These are phyloP conservation scores for Metarhizium humberi DNA, from an alignment of 2,329 filamentous ascomycete genomes.

Conservation along the genomic window DNA sequence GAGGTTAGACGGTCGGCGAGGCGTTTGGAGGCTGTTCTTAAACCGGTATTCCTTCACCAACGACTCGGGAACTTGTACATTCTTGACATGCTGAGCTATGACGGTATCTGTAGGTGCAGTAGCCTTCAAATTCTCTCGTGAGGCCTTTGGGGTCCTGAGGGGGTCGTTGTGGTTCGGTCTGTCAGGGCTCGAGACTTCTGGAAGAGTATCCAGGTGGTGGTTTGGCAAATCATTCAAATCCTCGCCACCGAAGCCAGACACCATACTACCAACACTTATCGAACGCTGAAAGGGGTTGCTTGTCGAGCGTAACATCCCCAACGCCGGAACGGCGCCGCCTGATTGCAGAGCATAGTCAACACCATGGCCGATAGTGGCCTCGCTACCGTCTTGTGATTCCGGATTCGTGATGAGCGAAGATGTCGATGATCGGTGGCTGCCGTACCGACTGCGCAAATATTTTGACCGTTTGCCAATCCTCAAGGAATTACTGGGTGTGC, in stretches of 20 bases:
- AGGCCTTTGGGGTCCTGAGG: slow-evolving; percentile 63
- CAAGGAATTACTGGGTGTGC: slow-evolving; percentile 36
- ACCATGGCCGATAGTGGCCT: slow-evolving; percentile 56
- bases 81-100: slow-evolving; percentile 78
- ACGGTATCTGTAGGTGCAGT: slow-evolving; percentile 75
- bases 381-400: slow-evolving; percentile 55
- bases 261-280: slow-evolving; percentile 83
- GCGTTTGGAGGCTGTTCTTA: slow-evolving; percentile 56
- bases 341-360: slow-evolving; percentile 77
- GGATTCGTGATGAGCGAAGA: slow-evolving; percentile 48
- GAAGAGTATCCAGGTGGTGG: slow-evolving; percentile 39
- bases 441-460: slow-evolving; percentile 47
- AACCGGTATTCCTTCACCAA: slow-evolving; percentile 78
- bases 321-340: slow-evolving; percentile 59
- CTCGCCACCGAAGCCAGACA: slow-evolving; percentile 55
- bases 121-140: slow-evolving; percentile 35
- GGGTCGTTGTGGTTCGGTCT: slow-evolving; percentile 30
- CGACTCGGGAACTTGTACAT: slow-evolving; percentile 84
- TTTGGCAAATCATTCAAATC: slow-evolving; percentile 38
- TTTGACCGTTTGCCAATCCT: slow-evolving; percentile 39
- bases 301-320: slow-evolving; percentile 37
- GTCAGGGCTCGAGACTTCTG: slow-evolving; percentile 36
- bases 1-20: slow-evolving; percentile 40
- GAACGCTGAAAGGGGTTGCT: slow-evolving; percentile 59
- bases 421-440: slow-evolving; percentile 50